Conservation (phyloP, 139 green algal genomes). For the Picochlorum sp. region DNA sequence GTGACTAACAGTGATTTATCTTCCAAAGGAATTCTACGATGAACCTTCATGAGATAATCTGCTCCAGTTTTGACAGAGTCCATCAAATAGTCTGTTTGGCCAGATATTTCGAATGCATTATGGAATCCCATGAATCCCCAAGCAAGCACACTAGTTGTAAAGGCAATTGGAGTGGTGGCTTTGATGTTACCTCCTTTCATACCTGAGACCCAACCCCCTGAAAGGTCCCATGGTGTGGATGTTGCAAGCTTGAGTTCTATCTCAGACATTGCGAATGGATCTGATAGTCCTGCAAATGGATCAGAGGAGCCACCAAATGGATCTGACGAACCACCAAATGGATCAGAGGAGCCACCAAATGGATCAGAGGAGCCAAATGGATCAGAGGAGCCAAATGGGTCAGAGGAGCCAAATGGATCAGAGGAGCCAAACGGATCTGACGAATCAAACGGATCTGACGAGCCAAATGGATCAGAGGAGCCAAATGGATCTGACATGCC, state of each 20-base stretch:
- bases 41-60: slow-evolving; percentile 61
- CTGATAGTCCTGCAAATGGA: background rate
- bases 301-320: background rate
- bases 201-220: slow-evolving; percentile 40
- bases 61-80: slow-evolving; percentile 50
- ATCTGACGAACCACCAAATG: slow-evolving; percentile 10
- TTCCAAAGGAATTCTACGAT: slow-evolving; percentile 13
- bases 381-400: slow-evolving; percentile 4
- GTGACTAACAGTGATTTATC: slow-evolving; percentile 22
- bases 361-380: slow-evolving; percentile 1
- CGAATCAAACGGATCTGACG: background rate
- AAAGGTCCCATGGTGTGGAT: slow-evolving; percentile 26
- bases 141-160: slow-evolving; percentile 55
- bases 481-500: background rate
- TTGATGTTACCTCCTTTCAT: slow-evolving; percentile 54
- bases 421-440: background rate
- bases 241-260: slow-evolving; percentile 5
- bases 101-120: slow-evolving; percentile 26
- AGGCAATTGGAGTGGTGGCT: slow-evolving; percentile 64
- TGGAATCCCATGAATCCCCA: slow-evolving; percentile 55
- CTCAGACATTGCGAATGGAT: slow-evolving; percentile 7
- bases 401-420: background rate
- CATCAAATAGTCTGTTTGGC: slow-evolving; percentile 8
- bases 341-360: background rate
- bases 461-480: slow-evolving; percentile 17